Evolutionary conservation across 768 basidiomycete species (phyloP), one percentile per base, ranked within the genome.

Genomic region (Rhodotorula diobovata): DNA sequence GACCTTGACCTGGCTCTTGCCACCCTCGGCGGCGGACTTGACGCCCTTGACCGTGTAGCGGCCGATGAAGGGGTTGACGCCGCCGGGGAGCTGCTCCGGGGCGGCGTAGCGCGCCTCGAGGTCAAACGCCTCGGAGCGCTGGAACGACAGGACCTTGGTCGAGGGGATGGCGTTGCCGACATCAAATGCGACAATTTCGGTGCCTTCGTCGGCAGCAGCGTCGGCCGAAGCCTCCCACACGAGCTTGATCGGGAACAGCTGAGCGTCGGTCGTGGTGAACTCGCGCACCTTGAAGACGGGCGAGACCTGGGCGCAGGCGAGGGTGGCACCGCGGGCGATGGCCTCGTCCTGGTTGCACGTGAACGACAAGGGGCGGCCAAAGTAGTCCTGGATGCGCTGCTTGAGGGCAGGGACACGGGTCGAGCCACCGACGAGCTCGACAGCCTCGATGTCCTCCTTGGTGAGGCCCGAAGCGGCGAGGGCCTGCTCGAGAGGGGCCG

Each of bases 261-360:
- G 85, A 82, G 91, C 87, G 81, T 99, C 96, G 80, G 87, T 86
- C 70, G 93, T 83, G 78, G 87, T 84, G 85, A 99, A 99, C 72
- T 98, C 94, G 75, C 93, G 90, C 45, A 98, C 95, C 74, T 92
- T 90, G 90, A 98, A 99, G 63, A 93, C 88, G 76, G 96, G 96
- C 43, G 93, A 96, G 75, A 96, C 89, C 84, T 92, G 92, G 39
- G 96, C 95, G 79, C 95, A 97, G 48, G 93, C 88, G 81, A 99
- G 96, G 66, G 96, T 97, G 61, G 93, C 90, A 53, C 95, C 96
- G 56, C 95, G 91, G 16, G 92, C 93, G 76, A 93, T 85, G 70
- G 96, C 94, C 83, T 98, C 96, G 76, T 98, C 96, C 83, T 94
- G 92, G 85, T 98, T 99, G 79, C 95, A 88, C 43, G 96, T 98